Evolutionary conservation across 331 rosid genomes (phyloP).

Genomic region (Saraca asoca): DNA sequence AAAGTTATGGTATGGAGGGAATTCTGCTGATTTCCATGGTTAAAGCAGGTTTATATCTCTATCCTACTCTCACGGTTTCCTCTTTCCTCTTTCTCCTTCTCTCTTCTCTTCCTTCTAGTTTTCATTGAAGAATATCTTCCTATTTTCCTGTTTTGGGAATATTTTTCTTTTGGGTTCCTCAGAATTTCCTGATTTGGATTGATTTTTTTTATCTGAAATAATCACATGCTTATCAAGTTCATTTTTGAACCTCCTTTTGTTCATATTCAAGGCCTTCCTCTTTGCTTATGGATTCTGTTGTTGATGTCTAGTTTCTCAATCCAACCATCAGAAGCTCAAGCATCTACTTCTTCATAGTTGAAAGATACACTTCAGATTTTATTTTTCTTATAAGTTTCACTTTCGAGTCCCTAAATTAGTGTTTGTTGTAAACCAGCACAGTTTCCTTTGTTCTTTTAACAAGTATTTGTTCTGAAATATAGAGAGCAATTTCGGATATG

Average conservation of each 20-base stretch:
- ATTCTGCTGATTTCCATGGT: constrained; percentile 56
- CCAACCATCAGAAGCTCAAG: constrained; percentile 25
- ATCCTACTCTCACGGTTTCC: constrained; percentile 46
- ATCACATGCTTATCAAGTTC: background rate
- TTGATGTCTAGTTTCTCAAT: constrained; percentile 28
- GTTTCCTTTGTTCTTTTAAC: constrained; percentile 6
- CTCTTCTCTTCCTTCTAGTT: constrained; percentile 25
- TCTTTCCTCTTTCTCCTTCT: constrained; percentile 36
- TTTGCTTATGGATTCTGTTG: background rate
- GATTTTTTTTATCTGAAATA: constrained; percentile 26
- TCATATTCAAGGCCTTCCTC: constrained; percentile 11
- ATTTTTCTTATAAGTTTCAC: background rate
- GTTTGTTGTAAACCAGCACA: constrained; percentile 20
- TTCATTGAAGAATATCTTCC: constrained; percentile 4
- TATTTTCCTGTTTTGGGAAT: constrained; percentile 7
- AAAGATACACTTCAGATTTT: constrained; percentile 4
- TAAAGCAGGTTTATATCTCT: constrained; percentile 75
- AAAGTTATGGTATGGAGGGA: constrained; percentile 50
- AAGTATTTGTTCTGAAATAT: constrained; percentile 3
- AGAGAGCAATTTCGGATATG: constrained; percentile 50
- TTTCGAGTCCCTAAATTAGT: constrained; percentile 18
- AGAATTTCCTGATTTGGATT: constrained; percentile 33
- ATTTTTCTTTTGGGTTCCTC: constrained; percentile 41
- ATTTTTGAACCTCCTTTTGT: constrained; percentile 18
- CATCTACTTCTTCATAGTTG: constrained; percentile 27